These are phyloP conservation scores for Tolypocladium endophyticum DNA, from an alignment of 2,329 filamentous ascomycete genomes.

Conservation along the genomic window DNA sequence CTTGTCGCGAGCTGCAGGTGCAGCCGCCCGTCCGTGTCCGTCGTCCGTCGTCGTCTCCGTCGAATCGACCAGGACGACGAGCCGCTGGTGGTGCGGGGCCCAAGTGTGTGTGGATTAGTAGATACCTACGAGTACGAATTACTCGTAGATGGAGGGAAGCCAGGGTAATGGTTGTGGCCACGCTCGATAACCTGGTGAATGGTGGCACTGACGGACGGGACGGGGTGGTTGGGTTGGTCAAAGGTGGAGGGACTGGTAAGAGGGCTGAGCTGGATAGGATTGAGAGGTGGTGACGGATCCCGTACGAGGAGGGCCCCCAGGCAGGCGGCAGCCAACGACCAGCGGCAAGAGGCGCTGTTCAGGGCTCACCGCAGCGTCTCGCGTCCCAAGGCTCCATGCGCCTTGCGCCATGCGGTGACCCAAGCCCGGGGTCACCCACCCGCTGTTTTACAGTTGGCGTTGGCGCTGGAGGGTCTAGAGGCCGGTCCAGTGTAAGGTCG, in stretches of 20 bases:
- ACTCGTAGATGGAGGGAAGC: background rate
- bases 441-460: background rate
- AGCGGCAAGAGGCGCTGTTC: background rate
- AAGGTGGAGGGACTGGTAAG: background rate
- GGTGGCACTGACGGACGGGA: background rate
- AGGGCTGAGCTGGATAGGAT: background rate
- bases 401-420: background rate
- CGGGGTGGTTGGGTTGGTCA: background rate
- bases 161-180: background rate
- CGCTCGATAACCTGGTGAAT: background rate
- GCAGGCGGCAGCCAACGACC: background rate
- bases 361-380: background rate
- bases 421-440: background rate
- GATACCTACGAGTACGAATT: background rate
- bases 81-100: background rate
- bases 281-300: background rate
- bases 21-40: background rate
- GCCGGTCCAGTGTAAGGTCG: background rate
- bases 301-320: background rate
- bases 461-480: background rate
- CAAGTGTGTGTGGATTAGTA: background rate
- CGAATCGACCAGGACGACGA: background rate
- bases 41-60: background rate
- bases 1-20: background rate
- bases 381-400: background rate